Evolutionary conservation across 805 yeast species (phyloP).

Genomic region (Limtongia smithiae): DNA sequence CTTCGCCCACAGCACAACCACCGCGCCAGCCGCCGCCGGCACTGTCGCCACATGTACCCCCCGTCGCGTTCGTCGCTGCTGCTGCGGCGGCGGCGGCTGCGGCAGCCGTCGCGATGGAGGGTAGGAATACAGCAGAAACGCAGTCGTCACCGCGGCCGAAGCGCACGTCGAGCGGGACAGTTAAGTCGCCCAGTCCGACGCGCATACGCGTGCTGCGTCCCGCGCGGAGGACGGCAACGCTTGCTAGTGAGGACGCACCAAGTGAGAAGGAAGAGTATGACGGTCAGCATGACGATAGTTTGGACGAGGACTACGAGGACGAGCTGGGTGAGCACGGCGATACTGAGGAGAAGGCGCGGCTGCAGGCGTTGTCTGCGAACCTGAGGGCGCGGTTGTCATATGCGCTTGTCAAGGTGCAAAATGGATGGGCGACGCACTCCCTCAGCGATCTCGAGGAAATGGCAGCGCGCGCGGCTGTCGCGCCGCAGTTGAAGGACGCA

Average conservation of each 20-base stretch:
- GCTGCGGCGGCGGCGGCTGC: too few species aligned
- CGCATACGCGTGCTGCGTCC: too few species aligned
- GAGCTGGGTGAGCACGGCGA: too few species aligned
- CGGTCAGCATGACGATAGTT: too few species aligned
- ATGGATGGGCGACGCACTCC: slow-evolving; percentile 31
- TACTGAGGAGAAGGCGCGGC: too few species aligned
- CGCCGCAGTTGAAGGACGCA: too few species aligned
- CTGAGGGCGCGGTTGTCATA: slow-evolving; percentile 32
- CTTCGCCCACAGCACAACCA: not conserved
- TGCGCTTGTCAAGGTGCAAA: slow-evolving; percentile 35
- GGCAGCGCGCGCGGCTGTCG: not conserved
- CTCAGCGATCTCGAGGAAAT: slow-evolving; percentile 28
- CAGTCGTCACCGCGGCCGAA: slow-evolving; percentile 11
- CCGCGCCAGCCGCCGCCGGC: slow-evolving; percentile 1
- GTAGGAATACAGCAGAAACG: too few species aligned
- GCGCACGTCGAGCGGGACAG: slow-evolving; percentile 18
- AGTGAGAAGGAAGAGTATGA: not conserved
- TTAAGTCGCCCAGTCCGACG: slow-evolving; percentile 11
- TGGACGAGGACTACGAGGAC: too few species aligned
- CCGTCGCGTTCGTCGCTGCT: not conserved
- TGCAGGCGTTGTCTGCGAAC: slow-evolving; percentile 23
- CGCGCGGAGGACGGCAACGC: too few species aligned
- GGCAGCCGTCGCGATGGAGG: too few species aligned
- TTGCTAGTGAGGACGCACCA: not conserved
- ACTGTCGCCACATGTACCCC: not conserved